Conservation (phyloP, 441 rosid genomes). For the Macaranga tanarius region DNA sequence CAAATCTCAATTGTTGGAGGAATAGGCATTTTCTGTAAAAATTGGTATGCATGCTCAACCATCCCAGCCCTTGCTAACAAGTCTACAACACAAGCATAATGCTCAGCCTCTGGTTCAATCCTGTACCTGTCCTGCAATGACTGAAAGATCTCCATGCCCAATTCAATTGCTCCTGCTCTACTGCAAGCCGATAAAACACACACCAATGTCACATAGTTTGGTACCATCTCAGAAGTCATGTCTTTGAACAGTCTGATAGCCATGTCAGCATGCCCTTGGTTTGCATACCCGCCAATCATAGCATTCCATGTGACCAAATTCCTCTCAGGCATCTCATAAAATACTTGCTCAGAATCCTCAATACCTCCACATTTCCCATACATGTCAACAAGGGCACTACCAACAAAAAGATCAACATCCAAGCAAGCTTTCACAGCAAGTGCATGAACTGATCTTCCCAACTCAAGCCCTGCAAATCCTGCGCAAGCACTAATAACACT, state of each 20-base stretch:
- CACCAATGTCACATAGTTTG: constrained; percentile 74
- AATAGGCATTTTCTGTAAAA: constrained; percentile 62
- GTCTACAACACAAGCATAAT: constrained; percentile 81
- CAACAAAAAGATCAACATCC: constrained; percentile 60
- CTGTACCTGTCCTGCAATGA: constrained; percentile 56
- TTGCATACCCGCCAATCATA: constrained; percentile 74
- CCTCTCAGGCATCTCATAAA: constrained; percentile 57
- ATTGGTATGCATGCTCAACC: constrained; percentile 64
- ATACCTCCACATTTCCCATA: constrained; percentile 90
- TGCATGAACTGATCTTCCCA: constrained; percentile 72
- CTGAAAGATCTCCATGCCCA: constrained; percentile 63
- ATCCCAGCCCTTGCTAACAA: constrained; percentile 83
- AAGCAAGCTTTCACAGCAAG: constrained; percentile 71
- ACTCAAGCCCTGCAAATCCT: constrained; percentile 60
- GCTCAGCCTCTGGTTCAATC: constrained; percentile 76
- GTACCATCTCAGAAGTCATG: constrained; percentile 48
- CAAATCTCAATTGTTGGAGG: constrained; percentile 68
- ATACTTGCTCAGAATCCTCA: constrained; percentile 53
- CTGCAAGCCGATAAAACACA: constrained; percentile 85
- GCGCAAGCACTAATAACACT: constrained; percentile 70
- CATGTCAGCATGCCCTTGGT: constrained; percentile 62
- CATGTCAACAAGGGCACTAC: constrained; percentile 84
- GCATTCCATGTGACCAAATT: constrained; percentile 82
- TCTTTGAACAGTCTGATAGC: constrained; percentile 59
- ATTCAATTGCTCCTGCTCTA: constrained; percentile 62